Evolutionary conservation across 2,329 filamentous ascomycete species (phyloP), one percentile per base, ranked within the genome.

Genomic region (Cylindrodendrum hubeiense): DNA sequence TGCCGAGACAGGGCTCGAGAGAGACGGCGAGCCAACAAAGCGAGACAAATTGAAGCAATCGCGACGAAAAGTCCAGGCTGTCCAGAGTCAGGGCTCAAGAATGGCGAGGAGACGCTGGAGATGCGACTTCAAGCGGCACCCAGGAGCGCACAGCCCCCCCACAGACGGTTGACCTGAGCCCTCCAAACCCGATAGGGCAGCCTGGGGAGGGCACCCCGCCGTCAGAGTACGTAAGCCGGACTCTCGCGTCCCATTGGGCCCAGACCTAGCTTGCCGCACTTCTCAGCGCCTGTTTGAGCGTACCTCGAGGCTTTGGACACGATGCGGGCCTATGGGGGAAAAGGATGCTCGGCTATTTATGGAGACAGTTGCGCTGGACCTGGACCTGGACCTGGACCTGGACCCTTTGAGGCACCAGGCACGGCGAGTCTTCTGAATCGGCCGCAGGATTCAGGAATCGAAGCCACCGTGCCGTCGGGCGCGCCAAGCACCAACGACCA

Each of bases 331-430:
- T 39, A 57, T 57, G 44, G 33, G 21, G 13, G 24, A 47, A 41
- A 37, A 53, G 39, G 43, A 28, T 44, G 51, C 37, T 49, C 62
- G 60, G 67, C 39, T 68, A 68, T 68, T 56, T 67, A 67, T 71
- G 67, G 67, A 19, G 65, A 61, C 63, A 8, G 19, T 22, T 24
- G 19, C 43, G 39, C 28, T 47, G 39, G 37, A n/a, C 17, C 37
- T n/a, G 28, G 28, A 30, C 28, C 28, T 12, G 9, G 28, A 63
- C 28, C n/a, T 39, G 37, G 37, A n/a, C 17, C 15, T n/a, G 37
- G 37, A n/a, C 37, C n/a, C 17, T n/a, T 39, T n/a, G 37, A n/a
- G 37, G 28, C 28, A 30, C 28, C 28, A 30, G 28, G 28, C 28
- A 39, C 7, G 33, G 15, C 33, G n/a, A 39, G 15, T 5, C n/a